Conservation (phyloP, 129 eudicot species). For the Flaveria sonorensis region DNA sequence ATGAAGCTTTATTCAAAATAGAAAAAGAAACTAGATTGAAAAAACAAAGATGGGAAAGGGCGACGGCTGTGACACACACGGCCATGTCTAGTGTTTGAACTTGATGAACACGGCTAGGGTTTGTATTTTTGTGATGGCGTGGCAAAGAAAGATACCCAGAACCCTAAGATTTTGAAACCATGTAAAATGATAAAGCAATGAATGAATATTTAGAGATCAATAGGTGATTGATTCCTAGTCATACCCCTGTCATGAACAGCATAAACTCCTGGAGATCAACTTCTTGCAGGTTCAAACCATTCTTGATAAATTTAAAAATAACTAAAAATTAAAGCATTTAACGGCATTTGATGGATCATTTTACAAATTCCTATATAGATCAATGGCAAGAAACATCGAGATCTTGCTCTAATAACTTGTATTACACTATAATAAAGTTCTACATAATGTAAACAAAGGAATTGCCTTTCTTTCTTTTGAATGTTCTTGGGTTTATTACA, state of each 20-base stretch:
- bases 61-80: background rate
- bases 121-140: background rate
- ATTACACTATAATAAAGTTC: background rate
- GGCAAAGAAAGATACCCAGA: no score
- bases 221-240: no score
- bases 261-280: background rate
- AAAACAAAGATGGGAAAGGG: background rate
- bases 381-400: conserved; percentile 1
- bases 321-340: background rate
- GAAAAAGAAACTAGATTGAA: background rate
- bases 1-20: background rate
- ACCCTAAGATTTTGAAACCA: no score
- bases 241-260: background rate
- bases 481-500: conserved; percentile 28
- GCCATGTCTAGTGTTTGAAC: background rate
- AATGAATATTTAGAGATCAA: no score
- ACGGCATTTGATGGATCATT: background rate
- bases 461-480: conserved; percentile 27
- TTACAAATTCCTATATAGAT: background rate
- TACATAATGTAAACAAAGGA: background rate
- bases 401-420: conserved; percentile 17
- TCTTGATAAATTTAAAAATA: background rate
- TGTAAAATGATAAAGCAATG: no score
- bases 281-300: background rate
- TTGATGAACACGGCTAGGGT: background rate